Conservation (phyloP, 192 early-diverging fungal species). For the Paraglomus brasilianum region DNA sequence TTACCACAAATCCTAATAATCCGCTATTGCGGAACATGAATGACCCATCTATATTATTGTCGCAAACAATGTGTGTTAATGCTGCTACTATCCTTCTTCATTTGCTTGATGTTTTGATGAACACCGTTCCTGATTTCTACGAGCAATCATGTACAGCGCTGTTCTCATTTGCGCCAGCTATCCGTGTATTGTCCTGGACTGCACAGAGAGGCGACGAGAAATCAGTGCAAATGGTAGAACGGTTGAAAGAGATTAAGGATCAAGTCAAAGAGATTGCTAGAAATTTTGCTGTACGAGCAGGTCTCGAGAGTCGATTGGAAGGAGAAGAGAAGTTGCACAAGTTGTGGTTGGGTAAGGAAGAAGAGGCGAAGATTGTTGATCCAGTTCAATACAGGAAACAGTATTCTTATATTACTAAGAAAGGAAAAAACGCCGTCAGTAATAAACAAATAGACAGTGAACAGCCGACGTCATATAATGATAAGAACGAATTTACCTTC, state of each 20-base stretch:
- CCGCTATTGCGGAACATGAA: neutral
- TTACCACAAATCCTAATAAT: conserved; percentile 6
- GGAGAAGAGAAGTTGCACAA: conserved; percentile 19
- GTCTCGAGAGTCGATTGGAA: conserved; percentile 23
- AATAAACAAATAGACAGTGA: no score
- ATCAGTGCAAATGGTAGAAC: conserved; percentile 21
- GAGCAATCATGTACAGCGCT: conserved; percentile 30
- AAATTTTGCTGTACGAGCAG: conserved; percentile 7
- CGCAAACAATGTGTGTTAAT: conserved; percentile 30
- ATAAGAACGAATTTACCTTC: no score
- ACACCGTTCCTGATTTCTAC: conserved; percentile 21
- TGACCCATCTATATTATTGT: conserved; percentile 11
- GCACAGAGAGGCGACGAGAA: conserved; percentile 28
- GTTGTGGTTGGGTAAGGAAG: conserved; percentile 5
- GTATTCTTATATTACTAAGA: conserved; percentile 3
- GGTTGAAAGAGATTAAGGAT: conserved; percentile 28
- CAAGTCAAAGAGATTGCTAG: conserved; percentile 26
- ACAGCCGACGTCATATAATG: no score
- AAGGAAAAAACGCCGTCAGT: neutral
- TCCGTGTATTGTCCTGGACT: conserved; percentile 29
- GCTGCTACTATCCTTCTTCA: conserved; percentile 31
- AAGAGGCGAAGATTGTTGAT: conserved; percentile 19
- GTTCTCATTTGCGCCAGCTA: conserved; percentile 27
- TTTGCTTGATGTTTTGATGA: conserved; percentile 30
- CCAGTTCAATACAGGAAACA: conserved; percentile 12